Conservation (phyloP, 2,329 filamentous ascomycete species). For the Fusarium keratoplasticum region DNA sequence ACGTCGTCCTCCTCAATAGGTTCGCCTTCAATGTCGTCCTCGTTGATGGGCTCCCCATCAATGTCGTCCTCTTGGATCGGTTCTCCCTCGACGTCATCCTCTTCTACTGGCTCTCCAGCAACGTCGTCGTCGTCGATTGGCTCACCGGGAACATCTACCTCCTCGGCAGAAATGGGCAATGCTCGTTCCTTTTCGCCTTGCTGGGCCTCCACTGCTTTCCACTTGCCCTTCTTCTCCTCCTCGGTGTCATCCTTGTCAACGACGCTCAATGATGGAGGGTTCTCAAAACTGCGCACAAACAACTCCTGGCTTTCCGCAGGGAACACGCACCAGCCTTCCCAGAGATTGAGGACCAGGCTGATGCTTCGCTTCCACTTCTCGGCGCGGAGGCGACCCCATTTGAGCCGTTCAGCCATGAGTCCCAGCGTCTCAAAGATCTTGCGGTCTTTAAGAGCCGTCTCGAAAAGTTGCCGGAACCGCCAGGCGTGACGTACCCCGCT, state of each 20-base stretch:
- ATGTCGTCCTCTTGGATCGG: slow-evolving; percentile 61
- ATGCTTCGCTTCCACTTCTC: slow-evolving; percentile 89
- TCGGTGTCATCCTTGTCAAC: slow-evolving; percentile 43
- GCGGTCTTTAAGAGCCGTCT: slow-evolving; percentile 74
- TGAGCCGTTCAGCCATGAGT: slow-evolving; percentile 74
- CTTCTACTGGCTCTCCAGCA: slow-evolving; percentile 53
- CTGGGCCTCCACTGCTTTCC: slow-evolving; percentile 62
- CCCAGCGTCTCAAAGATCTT: slow-evolving; percentile 82
- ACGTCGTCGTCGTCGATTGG: slow-evolving; percentile 56
- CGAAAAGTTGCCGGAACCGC: slow-evolving; percentile 86
- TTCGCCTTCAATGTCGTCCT: slow-evolving; percentile 62
- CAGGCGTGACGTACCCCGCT: slow-evolving; percentile 85
- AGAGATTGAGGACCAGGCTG: slow-evolving; percentile 74
- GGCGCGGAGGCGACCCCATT: slow-evolving; percentile 84
- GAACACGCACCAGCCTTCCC: slow-evolving; percentile 80
- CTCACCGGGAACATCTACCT: slow-evolving; percentile 63
- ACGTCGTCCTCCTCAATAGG: slow-evolving; percentile 60
- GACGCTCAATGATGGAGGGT: slow-evolving; percentile 64
- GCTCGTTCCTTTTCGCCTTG: slow-evolving; percentile 26
- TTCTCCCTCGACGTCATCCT: slow-evolving; percentile 64
- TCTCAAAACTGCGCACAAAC: slow-evolving; percentile 77
- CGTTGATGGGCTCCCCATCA: slow-evolving; percentile 59
- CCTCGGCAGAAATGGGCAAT: slow-evolving; percentile 46
- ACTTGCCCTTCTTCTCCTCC: slow-evolving; percentile 55
- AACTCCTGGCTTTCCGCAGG: slow-evolving; percentile 78